Percentiles rank a stretch among this genome's conserved stretches.
Conservation (phyloP, 2,329 filamentous ascomycete species). For the Sclerotinia minor region DNA sequence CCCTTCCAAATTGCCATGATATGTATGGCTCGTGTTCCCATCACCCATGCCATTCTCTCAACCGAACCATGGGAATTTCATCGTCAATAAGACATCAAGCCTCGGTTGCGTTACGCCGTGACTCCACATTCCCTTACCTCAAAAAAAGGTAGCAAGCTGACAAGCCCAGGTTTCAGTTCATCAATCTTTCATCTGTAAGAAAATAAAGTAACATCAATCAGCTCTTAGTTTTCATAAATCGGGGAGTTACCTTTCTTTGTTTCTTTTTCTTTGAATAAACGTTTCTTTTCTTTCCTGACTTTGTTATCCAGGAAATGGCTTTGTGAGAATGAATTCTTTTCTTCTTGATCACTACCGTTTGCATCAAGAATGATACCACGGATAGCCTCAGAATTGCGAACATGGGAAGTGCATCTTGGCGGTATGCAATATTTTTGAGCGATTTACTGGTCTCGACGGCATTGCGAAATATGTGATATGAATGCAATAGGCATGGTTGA, state of each 20-base stretch:
- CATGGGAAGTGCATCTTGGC: constrained; percentile 1
- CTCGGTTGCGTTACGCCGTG: background rate
- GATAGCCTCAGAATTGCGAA: constrained; percentile 7
- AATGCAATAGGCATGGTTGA: constrained; percentile 23
- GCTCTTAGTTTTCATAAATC: background rate
- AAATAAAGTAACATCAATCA: constrained; percentile 14
- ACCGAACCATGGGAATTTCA: constrained; percentile 8
- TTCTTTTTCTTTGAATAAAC: background rate
- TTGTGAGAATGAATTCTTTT: background rate
- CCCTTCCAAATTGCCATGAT: background rate
- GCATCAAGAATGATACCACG: constrained; percentile 22
- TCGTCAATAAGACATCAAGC: constrained; percentile 1
- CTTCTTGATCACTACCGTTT: constrained; percentile 10
- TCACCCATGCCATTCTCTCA: background rate
- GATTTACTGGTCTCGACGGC: constrained; percentile 19
- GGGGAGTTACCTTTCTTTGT: constrained; percentile 11
- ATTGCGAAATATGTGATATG: constrained; percentile 17
- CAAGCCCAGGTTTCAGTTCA: background rate
- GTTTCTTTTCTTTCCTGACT: constrained; percentile 5
- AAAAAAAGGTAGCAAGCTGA: background rate
- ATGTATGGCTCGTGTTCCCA: constrained; percentile 2
- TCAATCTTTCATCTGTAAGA: background rate
- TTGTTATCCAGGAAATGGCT: background rate
- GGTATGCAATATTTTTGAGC: constrained; percentile 15
- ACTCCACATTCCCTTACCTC: constrained; percentile 4